phyloP scores from a whole-genome alignment of 169 alveolate genomes.

The Miamiensis avidus region DNA sequence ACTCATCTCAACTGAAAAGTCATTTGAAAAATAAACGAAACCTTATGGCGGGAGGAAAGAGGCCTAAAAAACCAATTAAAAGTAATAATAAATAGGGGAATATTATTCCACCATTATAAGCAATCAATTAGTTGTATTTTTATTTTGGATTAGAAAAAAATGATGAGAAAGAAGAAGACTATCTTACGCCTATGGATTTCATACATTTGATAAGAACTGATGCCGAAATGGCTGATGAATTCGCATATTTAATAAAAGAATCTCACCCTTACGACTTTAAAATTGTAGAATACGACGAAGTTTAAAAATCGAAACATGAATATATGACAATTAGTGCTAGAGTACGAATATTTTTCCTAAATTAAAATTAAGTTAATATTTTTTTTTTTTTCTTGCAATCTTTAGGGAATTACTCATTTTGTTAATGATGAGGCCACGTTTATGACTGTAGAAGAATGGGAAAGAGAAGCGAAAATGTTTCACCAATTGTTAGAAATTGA shows the following conservation, averaged over 20 bases:
- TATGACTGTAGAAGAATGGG: conserved; percentile 82
- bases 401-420: conserved; percentile 69
- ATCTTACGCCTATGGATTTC: conserved; percentile 72
- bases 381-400: neutral
- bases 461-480: conserved; percentile 81
- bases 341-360: neutral
- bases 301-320: conserved; percentile 40
- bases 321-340: conserved; percentile 75
- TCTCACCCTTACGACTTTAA: conserved; percentile 74
- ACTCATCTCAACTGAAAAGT: no score
- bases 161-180: conserved; percentile 6
- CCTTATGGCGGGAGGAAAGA: neutral
- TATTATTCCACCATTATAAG: no score
- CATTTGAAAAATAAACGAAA: neutral
- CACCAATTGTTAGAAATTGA: conserved; percentile 59
- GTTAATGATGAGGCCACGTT: conserved; percentile 64
- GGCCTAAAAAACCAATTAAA: neutral
- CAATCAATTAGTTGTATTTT: no score
- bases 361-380: no score
- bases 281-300: conserved; percentile 63
- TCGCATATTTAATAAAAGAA: conserved; percentile 67
- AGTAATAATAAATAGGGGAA: neutral
- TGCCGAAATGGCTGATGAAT: conserved; percentile 69
- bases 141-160: no score
- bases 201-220: conserved; percentile 62